Evolutionary conservation across 495 filamentous ascomycete genomes (phyloP), one percentile per base, ranked within the genome.

Genomic region (Daldinia childiae): DNA sequence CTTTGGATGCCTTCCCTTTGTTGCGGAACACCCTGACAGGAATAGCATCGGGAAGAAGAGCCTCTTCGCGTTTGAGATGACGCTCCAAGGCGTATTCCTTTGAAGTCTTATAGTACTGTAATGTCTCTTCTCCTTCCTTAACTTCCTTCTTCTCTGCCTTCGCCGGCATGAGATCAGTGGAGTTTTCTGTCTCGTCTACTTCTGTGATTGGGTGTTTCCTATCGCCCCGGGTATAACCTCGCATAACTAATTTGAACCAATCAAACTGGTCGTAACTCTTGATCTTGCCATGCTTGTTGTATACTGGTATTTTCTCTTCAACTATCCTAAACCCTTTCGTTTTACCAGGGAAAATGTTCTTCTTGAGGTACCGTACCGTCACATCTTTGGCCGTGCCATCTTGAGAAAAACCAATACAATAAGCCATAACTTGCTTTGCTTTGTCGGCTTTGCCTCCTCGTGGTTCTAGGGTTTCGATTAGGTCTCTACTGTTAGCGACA

Each of bases 361-460:
- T 87, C 69, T 91, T 93, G 6, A 98, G 88, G 79, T 99, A 98
- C 14, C 95, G 88, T 4, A 93, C 91, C 0, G 95, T 98, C 39
- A 99, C 92, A 74, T 98, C 95, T 80, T 98, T 98, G 9, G 93
- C 96, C 0, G 93, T 93, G 12, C 91, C 92, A 75, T 98, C 93
- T 9, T 88, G 73, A 2, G 93, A 93, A 80, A 92, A 93, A 0
- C 90, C 94, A 11, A 99, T 83, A n/a, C 96, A 87, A 68, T 99
- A 99, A 58, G 92, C 90, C 62, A 97, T 93, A 14, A 96, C 88
- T 78, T 98, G 95, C 73, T 94, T 97, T 4, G 91, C 88, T 67
- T 90, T 91, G 27, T 95, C 91, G 0, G 94, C 92, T 74, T 90
- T 92, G 50, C 83, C 84, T 1, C 95, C 93, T 29, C 93, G 90